A percentile compares a stretch with the other conserved stretches of the same genome.
These are phyloP conservation scores for Pseudocercospora fijiensis DNA, from an alignment of 2,329 filamentous ascomycete species.

Conservation along the genomic window DNA sequence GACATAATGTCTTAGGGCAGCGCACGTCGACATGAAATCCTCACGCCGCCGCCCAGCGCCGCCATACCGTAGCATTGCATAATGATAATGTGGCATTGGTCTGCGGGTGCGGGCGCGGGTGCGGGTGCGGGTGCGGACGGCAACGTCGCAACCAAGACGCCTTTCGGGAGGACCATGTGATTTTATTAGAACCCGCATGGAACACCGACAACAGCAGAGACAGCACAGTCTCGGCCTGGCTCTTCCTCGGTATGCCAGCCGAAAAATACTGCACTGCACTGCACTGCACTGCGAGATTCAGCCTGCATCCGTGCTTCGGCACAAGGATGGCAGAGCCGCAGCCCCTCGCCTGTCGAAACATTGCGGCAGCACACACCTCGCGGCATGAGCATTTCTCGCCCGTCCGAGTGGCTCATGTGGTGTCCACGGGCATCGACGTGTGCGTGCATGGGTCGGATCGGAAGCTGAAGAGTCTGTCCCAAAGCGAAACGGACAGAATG, in stretches of 20 bases:
- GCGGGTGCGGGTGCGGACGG: not conserved
- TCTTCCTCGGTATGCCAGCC: not conserved
- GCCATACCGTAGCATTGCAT: no score
- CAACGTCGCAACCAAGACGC: not conserved
- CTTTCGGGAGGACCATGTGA: not conserved
- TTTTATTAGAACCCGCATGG: not conserved
- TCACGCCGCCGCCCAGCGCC: not conserved
- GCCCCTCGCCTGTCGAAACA: not conserved
- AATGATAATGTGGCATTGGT: not conserved
- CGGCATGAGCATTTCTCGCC: not conserved
- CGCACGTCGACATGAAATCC: not conserved
- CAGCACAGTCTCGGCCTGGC: not conserved
- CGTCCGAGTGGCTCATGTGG: not conserved
- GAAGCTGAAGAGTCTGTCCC: not conserved
- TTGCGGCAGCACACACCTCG: not conserved
- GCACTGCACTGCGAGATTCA: no score
- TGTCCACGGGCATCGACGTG: not conserved
- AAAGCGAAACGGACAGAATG: not conserved
- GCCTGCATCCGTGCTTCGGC: not conserved
- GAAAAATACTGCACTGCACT: not conserved
- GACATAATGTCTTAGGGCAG: not conserved
- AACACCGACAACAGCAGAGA: not conserved
- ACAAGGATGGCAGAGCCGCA: slow-evolving; percentile 3
- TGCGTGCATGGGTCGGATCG: not conserved
- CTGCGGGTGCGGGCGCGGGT: not conserved